Conservation (phyloP, 1,139 yeast species). For the Kluyveromyces sp. region DNA sequence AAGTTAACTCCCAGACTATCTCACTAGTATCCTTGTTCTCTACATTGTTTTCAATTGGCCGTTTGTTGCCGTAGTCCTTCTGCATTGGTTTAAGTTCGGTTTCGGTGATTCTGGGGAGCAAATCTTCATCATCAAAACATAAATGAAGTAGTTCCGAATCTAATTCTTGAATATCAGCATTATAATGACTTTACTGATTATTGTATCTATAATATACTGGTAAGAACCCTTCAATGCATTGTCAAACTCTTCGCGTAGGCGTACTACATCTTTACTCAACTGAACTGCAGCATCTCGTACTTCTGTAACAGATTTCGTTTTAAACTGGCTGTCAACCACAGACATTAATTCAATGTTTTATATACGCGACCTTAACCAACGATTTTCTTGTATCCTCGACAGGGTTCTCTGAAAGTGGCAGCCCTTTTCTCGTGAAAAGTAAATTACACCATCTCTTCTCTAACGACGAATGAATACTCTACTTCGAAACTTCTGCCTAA, state of each 20-base stretch:
- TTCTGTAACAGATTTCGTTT: conserved; percentile 12
- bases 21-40: no score
- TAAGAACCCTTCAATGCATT: conserved; percentile 17
- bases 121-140: conserved; percentile 26
- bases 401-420: no score
- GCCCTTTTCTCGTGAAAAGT: no score
- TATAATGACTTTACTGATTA: conserved; percentile 13
- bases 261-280: conserved; percentile 12
- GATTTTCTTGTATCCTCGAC: no score
- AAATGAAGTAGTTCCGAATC: conserved; percentile 23
- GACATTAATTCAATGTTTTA: no score
- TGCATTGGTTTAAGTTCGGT: conserved; percentile 7
- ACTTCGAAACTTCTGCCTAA: no score
- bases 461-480: no score
- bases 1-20: no score
- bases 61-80: background rate
- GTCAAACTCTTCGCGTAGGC: conserved; percentile 16
- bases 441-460: no score
- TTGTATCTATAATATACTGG: conserved; percentile 19
- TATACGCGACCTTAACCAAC: no score
- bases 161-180: conserved; percentile 12
- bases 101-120: conserved; percentile 14
- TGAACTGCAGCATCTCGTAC: conserved; percentile 17
- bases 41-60: background rate
- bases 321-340: conserved; percentile 7